These are phyloP conservation scores for Aspergillus aculeatus DNA, from an alignment of 2,329 filamentous ascomycete genomes.

Conservation along the genomic window DNA sequence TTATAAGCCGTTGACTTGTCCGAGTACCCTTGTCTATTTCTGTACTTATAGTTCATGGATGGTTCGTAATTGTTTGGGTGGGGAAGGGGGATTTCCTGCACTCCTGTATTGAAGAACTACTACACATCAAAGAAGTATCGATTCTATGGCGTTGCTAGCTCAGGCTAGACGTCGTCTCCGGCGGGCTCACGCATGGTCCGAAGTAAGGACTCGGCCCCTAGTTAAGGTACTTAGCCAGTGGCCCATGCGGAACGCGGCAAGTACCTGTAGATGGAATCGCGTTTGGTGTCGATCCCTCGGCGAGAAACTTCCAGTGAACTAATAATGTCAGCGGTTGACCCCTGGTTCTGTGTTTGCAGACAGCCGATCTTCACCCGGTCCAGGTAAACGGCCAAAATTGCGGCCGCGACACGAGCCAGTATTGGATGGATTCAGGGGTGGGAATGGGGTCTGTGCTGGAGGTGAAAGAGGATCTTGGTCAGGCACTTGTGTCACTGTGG, in stretches of 20 bases:
- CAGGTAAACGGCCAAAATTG: background rate
- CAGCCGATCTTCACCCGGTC: background rate
- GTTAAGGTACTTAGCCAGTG: background rate
- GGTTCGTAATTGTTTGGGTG: background rate
- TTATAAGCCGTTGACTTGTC: background rate
- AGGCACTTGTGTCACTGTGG: no score
- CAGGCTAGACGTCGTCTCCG: background rate
- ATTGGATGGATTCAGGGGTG: background rate
- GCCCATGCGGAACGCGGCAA: background rate
- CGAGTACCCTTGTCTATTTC: slow-evolving; percentile 5
- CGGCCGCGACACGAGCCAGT: background rate
- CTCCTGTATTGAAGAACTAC: no score
- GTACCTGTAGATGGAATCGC: background rate
- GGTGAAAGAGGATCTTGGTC: no score
- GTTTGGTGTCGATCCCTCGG: background rate
- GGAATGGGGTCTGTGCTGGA: background rate
- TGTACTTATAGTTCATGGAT: slow-evolving; percentile 1
- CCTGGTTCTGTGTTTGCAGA: background rate
- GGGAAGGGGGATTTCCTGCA: background rate
- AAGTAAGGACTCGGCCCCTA: background rate
- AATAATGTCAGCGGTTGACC: background rate
- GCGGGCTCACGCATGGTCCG: background rate
- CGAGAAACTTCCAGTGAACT: background rate
- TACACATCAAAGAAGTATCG: no score
- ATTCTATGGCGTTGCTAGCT: background rate